Evolutionary conservation across 345 rosid genomes (phyloP).

Genomic region (Bruguiera sexangula): DNA sequence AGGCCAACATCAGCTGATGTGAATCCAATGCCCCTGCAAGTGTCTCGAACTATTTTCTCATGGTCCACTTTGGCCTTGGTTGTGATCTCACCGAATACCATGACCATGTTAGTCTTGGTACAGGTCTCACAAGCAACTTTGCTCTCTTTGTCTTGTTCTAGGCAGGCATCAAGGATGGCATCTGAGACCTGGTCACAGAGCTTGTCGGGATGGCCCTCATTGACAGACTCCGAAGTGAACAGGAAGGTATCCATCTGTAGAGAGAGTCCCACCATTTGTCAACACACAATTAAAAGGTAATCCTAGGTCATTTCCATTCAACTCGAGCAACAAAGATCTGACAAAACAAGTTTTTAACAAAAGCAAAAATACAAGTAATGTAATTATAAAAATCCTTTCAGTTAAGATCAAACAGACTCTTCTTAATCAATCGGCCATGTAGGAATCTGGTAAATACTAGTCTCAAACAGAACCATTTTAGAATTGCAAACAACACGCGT

Average conservation of each 20-base stretch:
- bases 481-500: too few relatives aligned
- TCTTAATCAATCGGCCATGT: too few relatives aligned
- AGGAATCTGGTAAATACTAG: too few relatives aligned
- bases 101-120: constrained; percentile 79
- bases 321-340: too few relatives aligned
- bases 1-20: constrained; percentile 70
- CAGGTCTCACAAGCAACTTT: constrained; percentile 85
- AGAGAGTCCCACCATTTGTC: too few relatives aligned
- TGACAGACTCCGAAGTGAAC: constrained; percentile 79
- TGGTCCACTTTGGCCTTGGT: constrained; percentile 65
- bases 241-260: constrained; percentile 61
- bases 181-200: constrained; percentile 81
- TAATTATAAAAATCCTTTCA: too few relatives aligned
- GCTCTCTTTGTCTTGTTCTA: constrained; percentile 82
- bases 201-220: constrained; percentile 84
- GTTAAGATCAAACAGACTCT: too few relatives aligned
- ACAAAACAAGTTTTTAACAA: too few relatives aligned
- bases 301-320: too few relatives aligned
- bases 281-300: too few relatives aligned
- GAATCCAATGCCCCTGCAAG: constrained; percentile 75
- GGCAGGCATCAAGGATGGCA: constrained; percentile 78
- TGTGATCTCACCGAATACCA: constrained; percentile 84
- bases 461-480: too few relatives aligned
- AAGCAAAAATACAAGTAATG: too few relatives aligned
- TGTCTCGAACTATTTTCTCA: constrained; percentile 70